Conservation (phyloP, 2,329 filamentous ascomycete species). For the Daldinia eschscholtzii region DNA sequence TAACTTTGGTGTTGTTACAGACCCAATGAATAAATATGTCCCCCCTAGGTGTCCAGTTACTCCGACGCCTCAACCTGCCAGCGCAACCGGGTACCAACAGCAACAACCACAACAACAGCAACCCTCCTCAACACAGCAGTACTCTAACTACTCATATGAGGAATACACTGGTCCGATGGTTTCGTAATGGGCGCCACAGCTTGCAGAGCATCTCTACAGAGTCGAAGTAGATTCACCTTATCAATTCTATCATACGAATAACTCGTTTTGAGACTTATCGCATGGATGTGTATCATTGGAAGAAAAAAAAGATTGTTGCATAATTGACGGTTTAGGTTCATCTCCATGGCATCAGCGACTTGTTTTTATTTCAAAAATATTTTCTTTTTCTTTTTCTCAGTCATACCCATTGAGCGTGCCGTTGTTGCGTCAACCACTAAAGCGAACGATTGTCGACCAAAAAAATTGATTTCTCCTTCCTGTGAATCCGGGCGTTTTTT, state of each 20-base stretch:
- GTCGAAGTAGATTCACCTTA: conserved; percentile 37
- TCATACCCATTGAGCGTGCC: conserved; percentile 54
- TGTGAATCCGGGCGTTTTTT: conserved; percentile 48
- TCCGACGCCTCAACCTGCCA: conserved; percentile 66
- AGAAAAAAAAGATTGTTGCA: conserved; percentile 61
- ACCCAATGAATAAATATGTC: conserved; percentile 61
- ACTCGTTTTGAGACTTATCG: conserved; percentile 38
- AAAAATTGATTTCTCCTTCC: conserved; percentile 52
- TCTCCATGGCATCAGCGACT: conserved; percentile 64
- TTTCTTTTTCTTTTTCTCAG: conserved; percentile 50
- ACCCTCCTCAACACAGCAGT: conserved; percentile 59
- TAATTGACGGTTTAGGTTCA: conserved; percentile 60
- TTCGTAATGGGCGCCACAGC: conserved; percentile 35
- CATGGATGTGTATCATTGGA: conserved; percentile 56
- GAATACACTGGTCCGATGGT: conserved; percentile 54
- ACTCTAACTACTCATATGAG: conserved; percentile 60
- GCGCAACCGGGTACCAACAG: conserved; percentile 54
- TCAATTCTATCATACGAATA: conserved; percentile 41
- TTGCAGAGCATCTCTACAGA: conserved; percentile 17
- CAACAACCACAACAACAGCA: conserved; percentile 43
- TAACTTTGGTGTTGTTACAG: conserved; percentile 62
- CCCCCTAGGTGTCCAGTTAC: conserved; percentile 72
- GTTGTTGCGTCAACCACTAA: conserved; percentile 49
- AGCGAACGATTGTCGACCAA: conserved; percentile 49
- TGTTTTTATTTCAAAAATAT: conserved; percentile 52